These are phyloP conservation scores for Toxoplasma gondii DNA, from an alignment of 169 alveolate genomes.

Conservation along the genomic window DNA sequence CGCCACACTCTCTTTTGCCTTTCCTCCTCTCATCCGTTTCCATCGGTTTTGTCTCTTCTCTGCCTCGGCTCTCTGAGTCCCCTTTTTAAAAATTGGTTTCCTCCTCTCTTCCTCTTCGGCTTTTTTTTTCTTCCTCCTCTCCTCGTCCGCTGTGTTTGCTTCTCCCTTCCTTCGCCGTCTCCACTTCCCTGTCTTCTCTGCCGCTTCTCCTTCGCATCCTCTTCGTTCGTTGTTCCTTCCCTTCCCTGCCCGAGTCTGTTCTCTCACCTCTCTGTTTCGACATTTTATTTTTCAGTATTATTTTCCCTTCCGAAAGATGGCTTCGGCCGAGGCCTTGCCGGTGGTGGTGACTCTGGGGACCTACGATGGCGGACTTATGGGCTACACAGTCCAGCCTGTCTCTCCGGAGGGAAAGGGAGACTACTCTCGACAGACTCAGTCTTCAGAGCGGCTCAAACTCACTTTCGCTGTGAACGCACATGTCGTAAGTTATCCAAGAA, in stretches of 20 bases:
- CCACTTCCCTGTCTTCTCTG: not conserved
- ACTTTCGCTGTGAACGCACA: not conserved
- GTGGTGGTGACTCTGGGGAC: not conserved
- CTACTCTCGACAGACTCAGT: not conserved
- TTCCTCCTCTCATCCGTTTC: too few relatives aligned
- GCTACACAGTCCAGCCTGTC: not conserved
- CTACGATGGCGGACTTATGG: slow-evolving; percentile 13
- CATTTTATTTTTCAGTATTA: not conserved
- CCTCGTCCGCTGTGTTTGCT: not conserved
- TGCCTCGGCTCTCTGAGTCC: not conserved
- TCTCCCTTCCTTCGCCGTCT: not conserved
- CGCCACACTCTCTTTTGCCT: too few relatives aligned
- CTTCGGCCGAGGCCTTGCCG: not conserved
- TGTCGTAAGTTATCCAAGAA: not conserved
- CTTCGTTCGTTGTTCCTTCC: not conserved
- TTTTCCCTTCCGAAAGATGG: not conserved
- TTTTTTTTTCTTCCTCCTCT: not conserved
- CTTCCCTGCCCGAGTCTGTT: not conserved
- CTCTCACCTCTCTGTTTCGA: not conserved
- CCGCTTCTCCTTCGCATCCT: not conserved
- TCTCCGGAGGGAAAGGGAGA: not conserved
- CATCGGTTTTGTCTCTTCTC: not conserved
- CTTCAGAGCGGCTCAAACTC: not conserved
- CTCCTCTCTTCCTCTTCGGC: not conserved
- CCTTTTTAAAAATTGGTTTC: not conserved